Percentiles rank a stretch among this genome's conserved stretches.
phyloP scores from a whole-genome alignment of 805 yeast species.

The Candida sonorensis region DNA sequence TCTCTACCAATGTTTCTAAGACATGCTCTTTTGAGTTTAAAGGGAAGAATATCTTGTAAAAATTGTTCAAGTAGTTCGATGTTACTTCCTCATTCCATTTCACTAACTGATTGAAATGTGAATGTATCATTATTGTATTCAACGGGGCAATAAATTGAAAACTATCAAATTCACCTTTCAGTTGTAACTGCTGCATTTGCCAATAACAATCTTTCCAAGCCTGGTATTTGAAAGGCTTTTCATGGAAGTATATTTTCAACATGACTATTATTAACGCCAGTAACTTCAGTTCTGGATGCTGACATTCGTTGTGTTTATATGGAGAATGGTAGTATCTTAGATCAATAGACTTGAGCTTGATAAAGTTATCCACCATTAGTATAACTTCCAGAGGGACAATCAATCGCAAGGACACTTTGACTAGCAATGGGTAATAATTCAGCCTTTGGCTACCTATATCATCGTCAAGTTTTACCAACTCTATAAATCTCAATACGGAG shows the following conservation, averaged over 20 bases:
- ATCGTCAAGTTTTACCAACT: too few relatives aligned
- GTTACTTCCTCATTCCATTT: slow-evolving; percentile 43
- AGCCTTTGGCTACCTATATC: slow-evolving; percentile 7
- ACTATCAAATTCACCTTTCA: slow-evolving; percentile 5
- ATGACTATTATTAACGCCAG: slow-evolving; percentile 27
- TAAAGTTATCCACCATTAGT: slow-evolving; percentile 24
- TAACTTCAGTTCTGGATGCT: slow-evolving; percentile 34
- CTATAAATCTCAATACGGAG: too few relatives aligned
- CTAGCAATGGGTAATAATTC: slow-evolving; percentile 34
- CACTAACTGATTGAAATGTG: slow-evolving; percentile 30
- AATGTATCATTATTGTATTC: slow-evolving; percentile 15
- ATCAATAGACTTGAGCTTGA: slow-evolving; percentile 15
- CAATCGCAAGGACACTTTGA: slow-evolving; percentile 35
- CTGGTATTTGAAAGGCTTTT: slow-evolving; percentile 12
- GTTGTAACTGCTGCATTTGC: slow-evolving; percentile 1
- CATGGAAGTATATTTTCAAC: slow-evolving; percentile 27
- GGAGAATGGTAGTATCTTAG: slow-evolving; percentile 2
- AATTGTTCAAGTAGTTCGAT: slow-evolving; percentile 45
- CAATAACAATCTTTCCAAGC: slow-evolving; percentile 24
- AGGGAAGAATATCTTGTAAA: slow-evolving; percentile 23
- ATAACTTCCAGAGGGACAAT: slow-evolving; percentile 47
- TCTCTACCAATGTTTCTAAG: slow-evolving; percentile 5
- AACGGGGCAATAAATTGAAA: slow-evolving; percentile 9
- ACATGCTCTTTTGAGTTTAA: too few relatives aligned
- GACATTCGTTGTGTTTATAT: too few relatives aligned